phyloP scores from a whole-genome alignment of 2,329 filamentous ascomycete genomes.

The Aspergillus thermomutatus region DNA sequence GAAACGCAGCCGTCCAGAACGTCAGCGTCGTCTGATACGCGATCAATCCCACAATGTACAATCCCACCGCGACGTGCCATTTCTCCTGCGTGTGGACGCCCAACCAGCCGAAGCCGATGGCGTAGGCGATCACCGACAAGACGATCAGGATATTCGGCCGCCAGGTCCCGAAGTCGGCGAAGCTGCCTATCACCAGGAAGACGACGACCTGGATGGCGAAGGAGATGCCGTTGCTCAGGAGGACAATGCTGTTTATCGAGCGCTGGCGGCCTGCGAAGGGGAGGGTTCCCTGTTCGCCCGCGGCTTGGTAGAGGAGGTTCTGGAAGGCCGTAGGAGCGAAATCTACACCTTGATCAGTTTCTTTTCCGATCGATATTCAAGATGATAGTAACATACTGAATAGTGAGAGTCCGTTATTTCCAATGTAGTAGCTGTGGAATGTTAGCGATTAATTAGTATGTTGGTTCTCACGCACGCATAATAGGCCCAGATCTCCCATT shows the following conservation, averaged over 20 bases:
- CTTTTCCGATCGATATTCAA: background rate
- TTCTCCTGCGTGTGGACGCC: slow-evolving; percentile 59
- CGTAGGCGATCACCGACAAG: slow-evolving; percentile 60
- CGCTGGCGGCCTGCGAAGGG: slow-evolving; percentile 55
- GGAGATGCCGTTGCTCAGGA: slow-evolving; percentile 64
- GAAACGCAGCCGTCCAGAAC: slow-evolving; percentile 66
- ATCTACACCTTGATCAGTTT: slow-evolving; percentile 27
- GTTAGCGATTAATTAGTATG: slow-evolving; percentile 17
- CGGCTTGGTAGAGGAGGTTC: slow-evolving; percentile 61
- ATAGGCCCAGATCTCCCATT: slow-evolving; percentile 56
- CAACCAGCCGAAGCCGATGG: slow-evolving; percentile 64
- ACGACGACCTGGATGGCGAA: slow-evolving; percentile 63
- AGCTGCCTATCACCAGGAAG: slow-evolving; percentile 46
- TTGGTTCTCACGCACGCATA: slow-evolving; percentile 41
- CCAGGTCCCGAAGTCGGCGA: slow-evolving; percentile 63
- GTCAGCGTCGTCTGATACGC: slow-evolving; percentile 65
- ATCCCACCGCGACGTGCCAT: slow-evolving; percentile 58
- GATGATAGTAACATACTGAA: slow-evolving; percentile 45
- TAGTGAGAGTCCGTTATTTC: slow-evolving; percentile 60
- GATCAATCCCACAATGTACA: slow-evolving; percentile 66
- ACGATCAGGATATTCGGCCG: slow-evolving; percentile 61
- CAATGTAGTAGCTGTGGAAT: slow-evolving; percentile 57
- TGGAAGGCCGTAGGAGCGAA: slow-evolving; percentile 64
- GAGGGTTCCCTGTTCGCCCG: slow-evolving; percentile 51
- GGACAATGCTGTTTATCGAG: slow-evolving; percentile 63